Percentiles rank a stretch among this genome's conserved stretches.
Conservation (phyloP, 1,284 basidiomycete genomes). For the Malassezia brasiliensis region DNA sequence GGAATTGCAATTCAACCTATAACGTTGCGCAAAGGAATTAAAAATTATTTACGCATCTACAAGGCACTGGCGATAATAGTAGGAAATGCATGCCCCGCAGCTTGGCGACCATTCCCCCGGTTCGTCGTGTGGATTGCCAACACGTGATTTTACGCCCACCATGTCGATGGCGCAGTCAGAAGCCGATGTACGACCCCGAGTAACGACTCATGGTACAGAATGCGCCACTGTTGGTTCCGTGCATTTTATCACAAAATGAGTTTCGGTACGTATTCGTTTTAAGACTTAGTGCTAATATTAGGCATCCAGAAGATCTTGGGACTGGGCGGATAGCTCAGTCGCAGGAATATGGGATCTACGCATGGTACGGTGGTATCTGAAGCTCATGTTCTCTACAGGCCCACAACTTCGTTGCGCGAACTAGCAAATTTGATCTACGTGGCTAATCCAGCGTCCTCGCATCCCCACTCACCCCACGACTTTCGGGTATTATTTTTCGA, state of each 20-base stretch:
- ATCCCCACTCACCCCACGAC: slow-evolving; percentile 25
- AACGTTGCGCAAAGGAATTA: no score
- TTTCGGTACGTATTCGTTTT: slow-evolving; percentile 6
- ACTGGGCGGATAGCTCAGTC: background rate
- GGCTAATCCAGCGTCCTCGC: slow-evolving; percentile 22
- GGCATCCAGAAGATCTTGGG: slow-evolving; percentile 25
- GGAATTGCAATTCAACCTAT: no score
- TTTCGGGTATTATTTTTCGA: slow-evolving; percentile 25
- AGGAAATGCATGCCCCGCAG: no score
- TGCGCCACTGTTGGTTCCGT: slow-evolving; percentile 12
- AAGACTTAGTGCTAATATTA: background rate
- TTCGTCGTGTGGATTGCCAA: no score
- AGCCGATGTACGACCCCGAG: slow-evolving; percentile 7
- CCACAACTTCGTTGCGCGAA: slow-evolving; percentile 34
- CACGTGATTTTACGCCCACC: no score
- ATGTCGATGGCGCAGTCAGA: background rate
- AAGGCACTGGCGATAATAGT: no score
- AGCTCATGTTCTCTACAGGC: slow-evolving; percentile 23
- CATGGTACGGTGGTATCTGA: slow-evolving; percentile 33
- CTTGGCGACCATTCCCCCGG: no score
- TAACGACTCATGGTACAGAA: background rate
- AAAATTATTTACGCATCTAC: no score
- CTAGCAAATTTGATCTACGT: slow-evolving; percentile 30
- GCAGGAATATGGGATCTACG: slow-evolving; percentile 28
- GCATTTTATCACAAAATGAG: slow-evolving; percentile 4